A percentile compares a stretch with the other conserved stretches of the same genome.
These are phyloP conservation scores for Melastoma malabathricum DNA, from an alignment of 345 rosid species.

Conservation along the genomic window DNA sequence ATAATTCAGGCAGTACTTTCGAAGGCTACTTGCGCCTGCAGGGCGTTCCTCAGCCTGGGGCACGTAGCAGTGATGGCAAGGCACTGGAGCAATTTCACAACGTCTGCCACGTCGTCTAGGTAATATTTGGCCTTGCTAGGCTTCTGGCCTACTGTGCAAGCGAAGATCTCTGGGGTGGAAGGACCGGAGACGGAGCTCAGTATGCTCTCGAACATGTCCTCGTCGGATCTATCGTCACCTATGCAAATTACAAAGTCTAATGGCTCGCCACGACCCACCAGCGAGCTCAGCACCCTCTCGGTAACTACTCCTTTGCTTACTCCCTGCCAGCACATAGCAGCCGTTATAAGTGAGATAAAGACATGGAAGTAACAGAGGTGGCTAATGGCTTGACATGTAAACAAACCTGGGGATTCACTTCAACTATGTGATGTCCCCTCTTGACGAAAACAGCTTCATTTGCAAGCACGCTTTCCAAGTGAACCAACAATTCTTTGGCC, in stretches of 20 bases:
- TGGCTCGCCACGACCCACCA: slow-evolving; percentile 37
- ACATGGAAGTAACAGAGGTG: background rate
- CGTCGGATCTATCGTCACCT: slow-evolving; percentile 84
- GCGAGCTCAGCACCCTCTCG: slow-evolving; percentile 39
- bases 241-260: slow-evolving; percentile 75
- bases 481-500: slow-evolving; percentile 72
- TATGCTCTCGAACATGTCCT: slow-evolving; percentile 84
- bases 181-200: slow-evolving; percentile 32
- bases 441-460: slow-evolving; percentile 73
- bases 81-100: slow-evolving; percentile 57
- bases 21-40: slow-evolving; percentile 29
- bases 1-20: slow-evolving; percentile 40
- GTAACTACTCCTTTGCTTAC: slow-evolving; percentile 71
- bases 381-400: too few species aligned
- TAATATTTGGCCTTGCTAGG: slow-evolving; percentile 86
- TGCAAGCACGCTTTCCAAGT: slow-evolving; percentile 67
- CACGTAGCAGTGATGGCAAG: slow-evolving; percentile 33
- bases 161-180: slow-evolving; percentile 58
- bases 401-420: slow-evolving; percentile 80
- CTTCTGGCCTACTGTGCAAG: slow-evolving; percentile 74
- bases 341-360: too few species aligned
- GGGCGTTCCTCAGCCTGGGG: slow-evolving; percentile 22
- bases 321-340: slow-evolving; percentile 30
- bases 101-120: slow-evolving; percentile 57
- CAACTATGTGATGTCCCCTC: slow-evolving; percentile 77